A percentile compares a stretch with the other conserved stretches of the same genome.
These are phyloP conservation scores for Phialemonium atrogriseum DNA, from an alignment of 2,329 filamentous ascomycete genomes.

Conservation along the genomic window DNA sequence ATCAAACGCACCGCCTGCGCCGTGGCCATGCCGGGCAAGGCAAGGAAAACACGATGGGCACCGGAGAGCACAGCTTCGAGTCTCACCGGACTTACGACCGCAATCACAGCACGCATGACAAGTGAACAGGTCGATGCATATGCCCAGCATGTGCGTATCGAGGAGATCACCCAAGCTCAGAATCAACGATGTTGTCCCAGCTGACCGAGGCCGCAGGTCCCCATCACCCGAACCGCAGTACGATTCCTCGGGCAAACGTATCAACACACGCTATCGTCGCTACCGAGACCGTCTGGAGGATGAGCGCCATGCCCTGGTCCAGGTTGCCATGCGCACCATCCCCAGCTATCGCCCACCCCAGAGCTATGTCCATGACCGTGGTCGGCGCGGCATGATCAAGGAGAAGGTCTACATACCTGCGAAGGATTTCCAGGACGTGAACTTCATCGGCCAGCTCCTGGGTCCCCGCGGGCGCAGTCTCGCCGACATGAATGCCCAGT, in stretches of 20 bases:
- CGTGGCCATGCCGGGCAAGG: too few species aligned
- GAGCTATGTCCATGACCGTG: constrained; percentile 54
- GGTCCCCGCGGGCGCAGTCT: constrained; percentile 75
- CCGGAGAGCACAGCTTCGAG: too few species aligned
- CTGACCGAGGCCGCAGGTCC: constrained; percentile 65
- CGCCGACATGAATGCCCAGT: constrained; percentile 73
- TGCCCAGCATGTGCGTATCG: constrained; percentile 65
- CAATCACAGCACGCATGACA: constrained; percentile 44
- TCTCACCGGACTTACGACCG: constrained; percentile 4
- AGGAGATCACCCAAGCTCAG: constrained; percentile 74
- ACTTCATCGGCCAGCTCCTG: constrained; percentile 84
- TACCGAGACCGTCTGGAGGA: constrained; percentile 70
- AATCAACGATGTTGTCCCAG: constrained; percentile 69
- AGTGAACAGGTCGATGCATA: constrained; percentile 73
- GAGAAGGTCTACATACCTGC: constrained; percentile 79
- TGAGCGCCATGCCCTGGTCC: constrained; percentile 69
- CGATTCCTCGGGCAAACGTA: constrained; percentile 72
- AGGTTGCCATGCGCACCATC: constrained; percentile 71
- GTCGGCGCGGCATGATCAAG: constrained; percentile 70
- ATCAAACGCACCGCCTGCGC: too few species aligned
- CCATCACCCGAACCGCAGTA: constrained; percentile 71
- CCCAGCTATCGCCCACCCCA: constrained; percentile 71
- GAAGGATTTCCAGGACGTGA: constrained; percentile 79
- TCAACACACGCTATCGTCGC: constrained; percentile 70
- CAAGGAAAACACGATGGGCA: too few species aligned